Evolutionary conservation across 176 grass and related monocot genomes (phyloP).

Genomic region (Eragrostis nindensis): DNA sequence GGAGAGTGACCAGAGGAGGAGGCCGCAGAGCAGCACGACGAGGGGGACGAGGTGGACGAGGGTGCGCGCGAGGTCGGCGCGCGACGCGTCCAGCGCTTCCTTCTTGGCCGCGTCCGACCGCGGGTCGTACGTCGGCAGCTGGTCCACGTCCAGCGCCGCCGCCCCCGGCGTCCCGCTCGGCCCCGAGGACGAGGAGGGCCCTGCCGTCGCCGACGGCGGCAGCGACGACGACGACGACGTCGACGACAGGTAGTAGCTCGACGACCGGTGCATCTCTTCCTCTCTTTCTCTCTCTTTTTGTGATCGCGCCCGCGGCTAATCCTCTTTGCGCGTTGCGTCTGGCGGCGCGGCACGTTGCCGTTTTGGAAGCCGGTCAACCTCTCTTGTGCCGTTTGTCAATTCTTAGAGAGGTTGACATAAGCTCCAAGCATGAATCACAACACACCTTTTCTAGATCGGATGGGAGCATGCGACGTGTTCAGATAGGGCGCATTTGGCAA

Average conservation of each 20-base stretch:
- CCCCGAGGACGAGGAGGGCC: conserved; percentile 7
- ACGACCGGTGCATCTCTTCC: conserved; percentile 52
- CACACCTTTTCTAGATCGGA: too few species aligned
- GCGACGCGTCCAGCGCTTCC: conserved; percentile 54
- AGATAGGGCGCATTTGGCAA: too few species aligned
- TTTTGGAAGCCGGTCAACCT: background rate
- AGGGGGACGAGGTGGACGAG: conserved; percentile 73
- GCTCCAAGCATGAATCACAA: too few species aligned
- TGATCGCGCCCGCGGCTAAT: background rate
- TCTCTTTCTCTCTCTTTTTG: background rate
- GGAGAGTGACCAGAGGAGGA: conserved; percentile 81
- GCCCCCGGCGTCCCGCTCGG: conserved; percentile 41
- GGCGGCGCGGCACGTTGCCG: background rate
- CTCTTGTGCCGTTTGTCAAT: background rate
- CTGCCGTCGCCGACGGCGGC: background rate
- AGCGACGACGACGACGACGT: background rate
- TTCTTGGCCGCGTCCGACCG: conserved; percentile 72
- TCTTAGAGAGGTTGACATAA: too few species aligned
- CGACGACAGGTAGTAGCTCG: conserved; percentile 44
- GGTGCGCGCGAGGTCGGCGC: conserved; percentile 53
- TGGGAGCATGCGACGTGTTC: too few species aligned
- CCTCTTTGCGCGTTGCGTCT: background rate
- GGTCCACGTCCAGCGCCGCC: conserved; percentile 36
- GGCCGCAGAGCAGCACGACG: conserved; percentile 65
- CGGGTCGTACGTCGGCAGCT: conserved; percentile 69